phyloP scores from a whole-genome alignment of 169 alveolate genomes.

The Plasmodium yoelii region DNA sequence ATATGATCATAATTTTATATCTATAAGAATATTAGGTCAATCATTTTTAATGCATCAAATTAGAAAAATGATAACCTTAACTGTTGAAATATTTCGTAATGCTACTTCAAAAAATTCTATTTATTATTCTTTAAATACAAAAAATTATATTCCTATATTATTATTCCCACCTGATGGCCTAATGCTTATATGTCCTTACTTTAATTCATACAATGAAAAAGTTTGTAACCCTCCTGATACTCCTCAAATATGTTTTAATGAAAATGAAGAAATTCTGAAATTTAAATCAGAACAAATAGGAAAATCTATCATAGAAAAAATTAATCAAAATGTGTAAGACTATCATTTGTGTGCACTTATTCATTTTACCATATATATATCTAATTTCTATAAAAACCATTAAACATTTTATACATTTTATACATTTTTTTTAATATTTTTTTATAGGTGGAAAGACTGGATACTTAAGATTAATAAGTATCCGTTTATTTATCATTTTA shows the following conservation, averaged over 20 bases:
- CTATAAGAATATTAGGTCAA: slow-evolving; percentile 85
- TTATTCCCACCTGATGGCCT: slow-evolving; percentile 85
- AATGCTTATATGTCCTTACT: slow-evolving; percentile 74
- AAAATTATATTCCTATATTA: slow-evolving; percentile 72
- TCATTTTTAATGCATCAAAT: slow-evolving; percentile 89
- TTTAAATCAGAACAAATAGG: slow-evolving; percentile 40
- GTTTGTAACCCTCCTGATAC: slow-evolving; percentile 49
- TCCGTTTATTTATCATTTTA: slow-evolving; percentile 48
- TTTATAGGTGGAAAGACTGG: slow-evolving; percentile 67
- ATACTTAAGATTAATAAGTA: slow-evolving; percentile 25
- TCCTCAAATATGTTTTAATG: slow-evolving; percentile 21
- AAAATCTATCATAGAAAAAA: slow-evolving; percentile 25
- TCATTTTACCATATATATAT: too few relatives aligned
- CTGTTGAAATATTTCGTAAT: slow-evolving; percentile 84
- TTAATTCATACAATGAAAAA: slow-evolving; percentile 57
- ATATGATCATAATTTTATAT: slow-evolving; percentile 65
- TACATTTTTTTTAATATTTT: not conserved
- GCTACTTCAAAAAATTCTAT: slow-evolving; percentile 86
- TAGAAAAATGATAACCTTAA: slow-evolving; percentile 87
- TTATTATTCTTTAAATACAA: slow-evolving; percentile 74
- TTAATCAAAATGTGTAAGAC: slow-evolving; percentile 35
- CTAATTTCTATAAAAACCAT: not conserved
- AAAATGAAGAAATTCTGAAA: slow-evolving; percentile 17
- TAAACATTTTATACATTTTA: not conserved
- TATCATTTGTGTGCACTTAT: not conserved